Percentiles rank a stretch among this genome's conserved stretches.
These are phyloP conservation scores for Sungouiozyma intestinalis DNA, from an alignment of 805 yeast genomes.

Conservation along the genomic window DNA sequence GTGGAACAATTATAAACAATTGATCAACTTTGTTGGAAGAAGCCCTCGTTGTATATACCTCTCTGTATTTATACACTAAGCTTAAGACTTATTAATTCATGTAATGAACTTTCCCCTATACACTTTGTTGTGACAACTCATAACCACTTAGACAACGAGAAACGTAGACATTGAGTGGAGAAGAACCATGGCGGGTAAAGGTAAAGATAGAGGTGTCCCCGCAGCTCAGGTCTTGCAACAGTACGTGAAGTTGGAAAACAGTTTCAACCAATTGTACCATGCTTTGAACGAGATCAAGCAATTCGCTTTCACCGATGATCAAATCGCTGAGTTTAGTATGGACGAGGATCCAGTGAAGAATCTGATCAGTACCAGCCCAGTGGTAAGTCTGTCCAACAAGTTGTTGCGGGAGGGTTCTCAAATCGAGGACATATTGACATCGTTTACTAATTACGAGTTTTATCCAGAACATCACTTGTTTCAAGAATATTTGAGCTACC, in stretches of 20 bases:
- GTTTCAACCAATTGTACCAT: slow-evolving; percentile 10
- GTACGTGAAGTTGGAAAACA: neutral
- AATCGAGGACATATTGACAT: slow-evolving; percentile 1
- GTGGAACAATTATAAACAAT: slow-evolving; percentile 28
- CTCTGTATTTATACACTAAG: too few species aligned
- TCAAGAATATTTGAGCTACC: slow-evolving; percentile 11
- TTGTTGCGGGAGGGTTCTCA: slow-evolving; percentile 1
- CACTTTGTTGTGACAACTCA: too few species aligned
- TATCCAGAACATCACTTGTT: slow-evolving; percentile 6
- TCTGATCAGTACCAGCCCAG: slow-evolving; percentile 11
- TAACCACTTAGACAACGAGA: too few species aligned
- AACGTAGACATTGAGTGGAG: too few species aligned
- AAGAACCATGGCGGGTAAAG: too few species aligned
- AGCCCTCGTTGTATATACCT: too few species aligned
- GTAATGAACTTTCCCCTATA: too few species aligned
- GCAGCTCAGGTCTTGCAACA: slow-evolving; percentile 5
- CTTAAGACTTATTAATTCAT: too few species aligned
- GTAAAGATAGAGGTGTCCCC: slow-evolving; percentile 10
- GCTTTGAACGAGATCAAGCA: slow-evolving; percentile 9
- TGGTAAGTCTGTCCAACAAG: slow-evolving; percentile 8
- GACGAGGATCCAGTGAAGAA: slow-evolving; percentile 4
- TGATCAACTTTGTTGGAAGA: neutral
- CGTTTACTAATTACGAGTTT: slow-evolving; percentile 7
- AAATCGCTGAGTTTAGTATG: slow-evolving; percentile 1
- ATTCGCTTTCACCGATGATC: slow-evolving; percentile 5